Conservation (phyloP, 257 asterid genomes). For the Solanum appendiculatum region DNA sequence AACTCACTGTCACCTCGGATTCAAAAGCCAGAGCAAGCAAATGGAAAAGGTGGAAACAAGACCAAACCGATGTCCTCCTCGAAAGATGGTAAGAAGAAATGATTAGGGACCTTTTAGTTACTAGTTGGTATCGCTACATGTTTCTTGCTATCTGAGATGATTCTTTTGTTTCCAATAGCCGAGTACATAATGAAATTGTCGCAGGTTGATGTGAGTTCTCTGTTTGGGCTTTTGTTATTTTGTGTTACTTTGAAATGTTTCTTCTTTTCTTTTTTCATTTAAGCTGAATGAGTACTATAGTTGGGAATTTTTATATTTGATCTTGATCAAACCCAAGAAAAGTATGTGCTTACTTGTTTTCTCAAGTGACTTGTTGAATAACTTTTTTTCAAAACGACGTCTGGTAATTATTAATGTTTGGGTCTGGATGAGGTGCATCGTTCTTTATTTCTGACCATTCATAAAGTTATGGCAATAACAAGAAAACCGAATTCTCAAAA, state of each 20-base stretch:
- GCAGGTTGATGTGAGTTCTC: neutral
- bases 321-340: neutral
- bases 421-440: neutral
- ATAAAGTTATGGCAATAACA: neutral
- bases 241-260: neutral
- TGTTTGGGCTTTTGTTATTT: neutral
- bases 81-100: conserved; percentile 30
- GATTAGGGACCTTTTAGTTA: neutral
- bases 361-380: neutral
- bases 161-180: neutral
- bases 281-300: neutral
- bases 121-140: neutral
- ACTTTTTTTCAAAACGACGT: neutral
- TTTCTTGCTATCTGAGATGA: neutral
- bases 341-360: neutral
- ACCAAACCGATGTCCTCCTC: conserved; percentile 38
- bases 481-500: neutral
- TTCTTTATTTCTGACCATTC: neutral
- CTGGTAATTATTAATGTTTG: neutral
- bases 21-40: conserved; percentile 28
- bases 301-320: neutral
- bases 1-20: conserved; percentile 39
- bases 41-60: conserved; percentile 30
- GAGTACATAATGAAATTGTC: neutral
- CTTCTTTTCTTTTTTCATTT: neutral